These are phyloP conservation scores for Exophiala sp. DNA, from an alignment of 2,329 filamentous ascomycete species.

Conservation along the genomic window DNA sequence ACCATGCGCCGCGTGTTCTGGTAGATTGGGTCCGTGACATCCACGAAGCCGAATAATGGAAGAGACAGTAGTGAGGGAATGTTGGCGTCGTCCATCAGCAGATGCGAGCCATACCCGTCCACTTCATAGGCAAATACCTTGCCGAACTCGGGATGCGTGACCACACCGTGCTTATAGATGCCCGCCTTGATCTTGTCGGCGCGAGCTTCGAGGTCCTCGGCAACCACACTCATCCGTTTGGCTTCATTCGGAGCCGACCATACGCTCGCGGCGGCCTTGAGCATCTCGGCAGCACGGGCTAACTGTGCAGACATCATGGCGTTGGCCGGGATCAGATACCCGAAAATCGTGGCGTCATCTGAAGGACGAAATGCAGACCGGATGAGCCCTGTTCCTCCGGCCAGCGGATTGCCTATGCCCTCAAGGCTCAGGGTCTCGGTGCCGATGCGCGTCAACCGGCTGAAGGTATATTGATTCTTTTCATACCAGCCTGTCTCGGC, in stretches of 20 bases:
- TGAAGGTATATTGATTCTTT: slow-evolving; percentile 80
- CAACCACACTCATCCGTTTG: slow-evolving; percentile 37
- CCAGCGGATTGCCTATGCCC: slow-evolving; percentile 87
- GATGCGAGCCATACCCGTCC: slow-evolving; percentile 56
- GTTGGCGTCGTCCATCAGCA: slow-evolving; percentile 63
- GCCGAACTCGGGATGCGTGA: slow-evolving; percentile 46
- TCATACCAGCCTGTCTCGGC: slow-evolving; percentile 56
- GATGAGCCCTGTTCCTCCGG: slow-evolving; percentile 73
- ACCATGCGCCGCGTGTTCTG: slow-evolving; percentile 83
- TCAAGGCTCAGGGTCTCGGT: slow-evolving; percentile 82
- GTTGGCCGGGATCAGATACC: slow-evolving; percentile 92
- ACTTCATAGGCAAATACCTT: slow-evolving; percentile 60
- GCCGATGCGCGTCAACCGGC: slow-evolving; percentile 68
- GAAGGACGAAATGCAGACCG: slow-evolving; percentile 90
- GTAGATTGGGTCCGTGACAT: slow-evolving; percentile 62
- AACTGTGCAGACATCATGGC: slow-evolving; percentile 94
- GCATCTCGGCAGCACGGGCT: slow-evolving; percentile 62
- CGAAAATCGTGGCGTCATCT: slow-evolving; percentile 89
- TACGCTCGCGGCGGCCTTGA: slow-evolving; percentile 43
- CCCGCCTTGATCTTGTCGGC: slow-evolving; percentile 65
- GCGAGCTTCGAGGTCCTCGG: slow-evolving; percentile 48
- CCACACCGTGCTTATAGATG: slow-evolving; percentile 77
- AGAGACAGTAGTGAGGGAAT: slow-evolving; percentile 57
- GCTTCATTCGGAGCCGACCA: slow-evolving; percentile 6
- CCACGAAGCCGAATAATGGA: slow-evolving; percentile 50